These are phyloP conservation scores for Fusarium verrucosum DNA, from an alignment of 2,329 filamentous ascomycete species.

Conservation along the genomic window DNA sequence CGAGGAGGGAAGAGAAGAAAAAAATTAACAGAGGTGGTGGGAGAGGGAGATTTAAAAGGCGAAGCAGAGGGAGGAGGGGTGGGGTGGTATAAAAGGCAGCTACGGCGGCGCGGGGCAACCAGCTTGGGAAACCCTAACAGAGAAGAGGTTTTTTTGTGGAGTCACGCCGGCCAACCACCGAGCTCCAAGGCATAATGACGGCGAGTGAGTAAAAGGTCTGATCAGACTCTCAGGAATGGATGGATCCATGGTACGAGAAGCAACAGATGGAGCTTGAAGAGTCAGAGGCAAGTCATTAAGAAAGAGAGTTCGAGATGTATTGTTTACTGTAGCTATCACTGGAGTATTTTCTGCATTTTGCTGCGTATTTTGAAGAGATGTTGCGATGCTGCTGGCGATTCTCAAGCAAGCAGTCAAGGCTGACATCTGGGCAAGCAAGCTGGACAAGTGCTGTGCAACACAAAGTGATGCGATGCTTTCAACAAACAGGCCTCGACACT, in stretches of 20 bases:
- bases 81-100: constrained; percentile 42
- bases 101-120: constrained; percentile 50
- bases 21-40: constrained; percentile 49
- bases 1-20: constrained; percentile 53
- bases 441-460: neutral
- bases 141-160: constrained; percentile 43
- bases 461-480: neutral
- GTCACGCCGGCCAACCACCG: constrained; percentile 27
- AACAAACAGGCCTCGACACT: neutral
- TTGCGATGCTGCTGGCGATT: neutral
- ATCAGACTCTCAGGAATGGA: constrained; percentile 27
- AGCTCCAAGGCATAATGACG: constrained; percentile 12
- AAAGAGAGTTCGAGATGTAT: neutral
- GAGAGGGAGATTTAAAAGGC: constrained; percentile 54
- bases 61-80: constrained; percentile 45
- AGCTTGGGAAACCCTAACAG: constrained; percentile 50
- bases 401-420: no score
- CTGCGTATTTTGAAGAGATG: neutral
- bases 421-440: neutral
- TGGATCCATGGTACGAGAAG: constrained; percentile 40
- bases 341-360: neutral
- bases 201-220: constrained; percentile 23
- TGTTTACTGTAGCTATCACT: neutral
- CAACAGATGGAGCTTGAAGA: constrained; percentile 16
- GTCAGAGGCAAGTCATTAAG: constrained; percentile 1